Evolutionary conservation across 2,329 filamentous ascomycete genomes (phyloP).

Genomic region (Cyclaneusma minus): DNA sequence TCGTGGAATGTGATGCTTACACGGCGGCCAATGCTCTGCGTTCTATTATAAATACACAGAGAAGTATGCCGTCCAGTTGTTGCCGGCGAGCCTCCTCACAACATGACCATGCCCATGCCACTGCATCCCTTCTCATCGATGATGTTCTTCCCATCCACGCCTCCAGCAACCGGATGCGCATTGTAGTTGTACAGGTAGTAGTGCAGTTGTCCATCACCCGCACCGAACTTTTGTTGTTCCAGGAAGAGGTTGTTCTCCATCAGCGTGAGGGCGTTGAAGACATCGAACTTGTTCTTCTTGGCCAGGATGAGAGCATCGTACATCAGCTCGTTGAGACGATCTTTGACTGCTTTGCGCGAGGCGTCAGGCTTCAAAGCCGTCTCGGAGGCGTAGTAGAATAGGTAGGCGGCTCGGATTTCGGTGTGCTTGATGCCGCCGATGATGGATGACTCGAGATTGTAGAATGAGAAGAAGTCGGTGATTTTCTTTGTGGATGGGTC

Average conservation of each 20-base stretch:
- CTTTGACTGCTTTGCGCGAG: slow-evolving; percentile 47
- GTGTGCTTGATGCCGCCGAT: slow-evolving; percentile 69
- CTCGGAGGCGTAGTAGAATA: slow-evolving; percentile 93
- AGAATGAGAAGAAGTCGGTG: slow-evolving; percentile 96
- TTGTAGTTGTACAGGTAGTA: slow-evolving; percentile 98
- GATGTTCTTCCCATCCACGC: slow-evolving; percentile 64
- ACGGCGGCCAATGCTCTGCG: too few relatives aligned
- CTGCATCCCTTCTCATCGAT: slow-evolving; percentile 66
- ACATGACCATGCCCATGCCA: slow-evolving; percentile 81
- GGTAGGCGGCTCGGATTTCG: slow-evolving; percentile 76
- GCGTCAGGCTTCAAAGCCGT: slow-evolving; percentile 46
- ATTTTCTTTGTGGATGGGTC: slow-evolving; percentile 57
- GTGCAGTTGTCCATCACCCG: slow-evolving; percentile 86
- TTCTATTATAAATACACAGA: too few relatives aligned
- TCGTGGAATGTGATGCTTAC: too few relatives aligned
- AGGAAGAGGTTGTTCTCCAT: slow-evolving; percentile 92
- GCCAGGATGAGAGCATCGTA: slow-evolving; percentile 78
- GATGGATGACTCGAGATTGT: slow-evolving; percentile 83
- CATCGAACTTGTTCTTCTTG: slow-evolving; percentile 75
- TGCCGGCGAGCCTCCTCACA: too few relatives aligned
- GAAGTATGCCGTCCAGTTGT: too few relatives aligned
- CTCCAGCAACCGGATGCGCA: slow-evolving; percentile 69
- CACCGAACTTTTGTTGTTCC: slow-evolving; percentile 84
- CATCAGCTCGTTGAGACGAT: slow-evolving; percentile 66
- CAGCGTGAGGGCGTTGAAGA: slow-evolving; percentile 88